Base-by-base conservation (phyloP, 257 asterid species). In the Solanum commersonii region DNA sequence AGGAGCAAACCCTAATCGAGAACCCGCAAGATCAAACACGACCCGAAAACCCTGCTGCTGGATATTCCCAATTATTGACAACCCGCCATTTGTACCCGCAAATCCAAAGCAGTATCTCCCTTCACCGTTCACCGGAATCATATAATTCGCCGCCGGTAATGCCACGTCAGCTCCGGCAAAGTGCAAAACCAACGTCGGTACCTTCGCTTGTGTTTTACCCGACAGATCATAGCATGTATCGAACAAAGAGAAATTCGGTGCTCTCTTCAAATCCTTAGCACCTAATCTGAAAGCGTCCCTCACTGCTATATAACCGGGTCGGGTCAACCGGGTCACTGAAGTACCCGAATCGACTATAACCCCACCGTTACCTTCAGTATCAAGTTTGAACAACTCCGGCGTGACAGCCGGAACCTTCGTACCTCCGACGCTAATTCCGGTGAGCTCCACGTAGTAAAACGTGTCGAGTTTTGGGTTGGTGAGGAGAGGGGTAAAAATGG, bases 361-460 rank as follows among this genome's bases (percentile, higher is more conserved):
- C 5, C 88, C 88, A 31, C 84, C 84, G 5, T 46, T 18, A 25
- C 84, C 84, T 37, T 44, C 52, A 34, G 13, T 18, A n/a, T 46
- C 84, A 7, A 96, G 73, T 88, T 92, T 92, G 91, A 95, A 96
- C 3, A 91, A 88, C 73, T 94, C 91, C 34, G 94, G 83, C 2
- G 88, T 89, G 0, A 95, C 88, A 13, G 93, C 95, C 3, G 88
- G 90, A 1, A 96, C 95, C 1, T 92, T 94, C 2, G 59, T 18
- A 25, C 98, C 99, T 8, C 98, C 98, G 11, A 96, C 98, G 34
- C 98, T 95, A 11, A 96, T 92, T 3, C 99, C 98, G 25, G 34
- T 90, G 0, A 96, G 31, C 0, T 94, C 97, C 29, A 96, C 93
- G 92, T 95, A 96, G 89, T 95, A 96, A 70, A 95, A 95, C 5